Base-by-base conservation (phyloP, 2,329 filamentous ascomycete species). In the Pezicula radicicola region DNA sequence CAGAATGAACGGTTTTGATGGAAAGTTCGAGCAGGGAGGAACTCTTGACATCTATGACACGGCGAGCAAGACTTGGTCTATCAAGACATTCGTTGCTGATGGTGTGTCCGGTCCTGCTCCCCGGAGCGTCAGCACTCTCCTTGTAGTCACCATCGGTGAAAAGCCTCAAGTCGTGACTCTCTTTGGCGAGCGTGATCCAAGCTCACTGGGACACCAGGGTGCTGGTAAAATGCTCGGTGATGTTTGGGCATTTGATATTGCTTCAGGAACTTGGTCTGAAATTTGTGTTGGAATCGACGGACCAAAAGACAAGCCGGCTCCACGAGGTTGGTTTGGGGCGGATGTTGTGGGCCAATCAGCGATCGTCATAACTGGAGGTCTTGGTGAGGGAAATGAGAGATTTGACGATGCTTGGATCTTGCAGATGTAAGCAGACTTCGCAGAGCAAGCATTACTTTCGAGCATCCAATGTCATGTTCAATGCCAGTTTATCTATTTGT, bases 1-100 rank as follows among this genome's bases (percentile, higher is more conserved):
- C 60, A 72, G 84, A 1, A 82, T 85, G 75, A 80, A 81, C 55
- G 84, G 84, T 0, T 87, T 86, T 50, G 83, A 87, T 60, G 84
- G 83, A 0, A 74, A 70, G 10, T 75, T 62, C 0, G 84, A 87
- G 59, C 74, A 81, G 33, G 84, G 84, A 0, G 83, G 81, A 0
- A 66, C 59, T 2, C 21, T 88, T 9, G 83, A 88, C 52, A 64
- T 83, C 2, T 70, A 59, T 28, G 62, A 71, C 39, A 35, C 53
- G 3, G 42, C 27, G 1, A 35, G 55, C 3, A 50, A 55, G n/a
- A 30, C 55, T 2, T 71, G 68, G 69, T 51, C 47, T 3, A 65
- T 59, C 0, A 48, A 63, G 18, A 4, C 15, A 0, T 70, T 60
- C 48, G 25, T 48, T 8, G 50, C 67, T 2, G 64, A 70, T 35